Percentiles rank a stretch among this genome's conserved stretches.
Evolutionary conservation across 192 early-diverging fungal genomes (phyloP).

Genomic region (Rhizophlyctis rosea): DNA sequence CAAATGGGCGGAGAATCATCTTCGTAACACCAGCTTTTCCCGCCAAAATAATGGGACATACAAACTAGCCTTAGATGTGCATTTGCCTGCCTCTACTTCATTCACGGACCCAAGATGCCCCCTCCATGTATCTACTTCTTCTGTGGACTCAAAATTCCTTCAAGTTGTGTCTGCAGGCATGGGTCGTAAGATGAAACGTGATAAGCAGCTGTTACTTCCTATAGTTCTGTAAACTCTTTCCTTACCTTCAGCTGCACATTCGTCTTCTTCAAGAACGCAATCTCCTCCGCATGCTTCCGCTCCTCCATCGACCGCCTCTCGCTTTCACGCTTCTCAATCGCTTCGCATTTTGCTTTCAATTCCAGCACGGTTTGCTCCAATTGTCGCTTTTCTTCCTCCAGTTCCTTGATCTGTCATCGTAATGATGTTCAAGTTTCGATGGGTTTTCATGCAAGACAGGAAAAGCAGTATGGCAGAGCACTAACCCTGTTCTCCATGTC

Average conservation of each 20-base stretch:
- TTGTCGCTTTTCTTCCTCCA: slow-evolving; percentile 62
- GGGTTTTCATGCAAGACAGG: slow-evolving; percentile 1
- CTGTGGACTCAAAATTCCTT: slow-evolving; percentile 63
- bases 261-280: slow-evolving; percentile 65
- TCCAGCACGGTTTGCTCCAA: slow-evolving; percentile 57
- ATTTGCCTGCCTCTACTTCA: too few relatives aligned
- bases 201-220: slow-evolving; percentile 1
- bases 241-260: slow-evolving; percentile 64
- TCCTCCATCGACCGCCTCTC: slow-evolving; percentile 64
- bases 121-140: slow-evolving; percentile 49
- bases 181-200: slow-evolving; percentile 1
- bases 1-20: too few relatives aligned
- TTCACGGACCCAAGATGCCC: too few relatives aligned
- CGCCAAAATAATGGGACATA: too few relatives aligned
- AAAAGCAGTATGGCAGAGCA: slow-evolving; percentile 2
- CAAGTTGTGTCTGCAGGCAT: slow-evolving; percentile 54
- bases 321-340: slow-evolving; percentile 60
- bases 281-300: slow-evolving; percentile 64
- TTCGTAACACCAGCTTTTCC: too few relatives aligned
- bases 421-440: slow-evolving; percentile 23
- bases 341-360: slow-evolving; percentile 63
- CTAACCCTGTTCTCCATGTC: slow-evolving; percentile 60
- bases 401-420: slow-evolving; percentile 46
- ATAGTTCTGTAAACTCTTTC: too few relatives aligned
- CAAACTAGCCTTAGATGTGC: too few relatives aligned